Percentiles rank a stretch among this genome's conserved stretches.
phyloP scores from a whole-genome alignment of 2,329 filamentous ascomycete genomes.

The Dothistroma pini region DNA sequence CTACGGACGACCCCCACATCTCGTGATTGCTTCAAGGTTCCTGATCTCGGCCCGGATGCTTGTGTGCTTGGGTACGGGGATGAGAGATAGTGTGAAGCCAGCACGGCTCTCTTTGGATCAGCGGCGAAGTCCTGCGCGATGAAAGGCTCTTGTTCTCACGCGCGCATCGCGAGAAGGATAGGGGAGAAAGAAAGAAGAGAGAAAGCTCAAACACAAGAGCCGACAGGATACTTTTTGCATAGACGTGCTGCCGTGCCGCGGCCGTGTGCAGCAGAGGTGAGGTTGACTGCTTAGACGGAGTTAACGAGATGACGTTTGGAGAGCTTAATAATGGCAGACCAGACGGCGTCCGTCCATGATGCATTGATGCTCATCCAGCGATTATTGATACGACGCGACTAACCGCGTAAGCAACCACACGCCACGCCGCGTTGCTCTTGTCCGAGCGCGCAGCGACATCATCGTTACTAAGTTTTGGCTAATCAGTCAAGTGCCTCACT shows the following conservation, averaged over 20 bases:
- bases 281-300: not conserved
- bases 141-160: not conserved
- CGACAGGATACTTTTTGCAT: not conserved
- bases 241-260: not conserved
- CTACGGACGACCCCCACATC: constrained; percentile 9
- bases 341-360: not conserved
- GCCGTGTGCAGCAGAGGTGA: not conserved
- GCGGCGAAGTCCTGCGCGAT: not conserved
- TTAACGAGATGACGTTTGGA: not conserved
- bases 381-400: too few species aligned
- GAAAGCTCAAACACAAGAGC: not conserved
- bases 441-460: not conserved
- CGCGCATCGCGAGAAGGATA: not conserved
- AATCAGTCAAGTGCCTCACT: not conserved
- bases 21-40: not conserved
- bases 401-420: too few species aligned
- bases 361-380: not conserved
- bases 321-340: not conserved
- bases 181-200: not conserved
- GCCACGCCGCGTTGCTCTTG: not conserved
- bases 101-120: not conserved
- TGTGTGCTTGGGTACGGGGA: not conserved
- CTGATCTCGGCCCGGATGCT: not conserved
- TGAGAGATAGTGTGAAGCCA: not conserved
- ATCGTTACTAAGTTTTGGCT: not conserved